Evolutionary conservation across 768 basidiomycete species (phyloP).

Genomic region (Kwoniella europaea): DNA sequence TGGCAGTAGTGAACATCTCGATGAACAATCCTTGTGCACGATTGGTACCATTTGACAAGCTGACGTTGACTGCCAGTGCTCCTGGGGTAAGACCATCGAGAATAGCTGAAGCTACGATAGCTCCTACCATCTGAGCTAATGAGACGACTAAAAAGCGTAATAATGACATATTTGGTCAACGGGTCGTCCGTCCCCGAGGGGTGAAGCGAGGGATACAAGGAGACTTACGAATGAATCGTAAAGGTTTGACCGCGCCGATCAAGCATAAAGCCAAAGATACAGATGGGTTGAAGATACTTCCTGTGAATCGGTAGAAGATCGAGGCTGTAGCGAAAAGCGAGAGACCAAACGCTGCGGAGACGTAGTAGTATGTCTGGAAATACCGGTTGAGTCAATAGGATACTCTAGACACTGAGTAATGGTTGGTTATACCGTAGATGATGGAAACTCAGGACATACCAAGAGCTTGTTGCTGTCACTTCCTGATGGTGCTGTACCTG

Average conservation of each 20-base stretch:
- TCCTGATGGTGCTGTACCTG: conserved; percentile 16
- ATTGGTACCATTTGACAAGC: conserved; percentile 43
- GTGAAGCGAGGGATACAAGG: not conserved
- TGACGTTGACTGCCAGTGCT: conserved; percentile 31
- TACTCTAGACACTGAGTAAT: not conserved
- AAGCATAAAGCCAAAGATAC: conserved; percentile 51
- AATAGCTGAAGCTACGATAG: conserved; percentile 49
- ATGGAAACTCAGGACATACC: not conserved
- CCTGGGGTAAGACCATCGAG: conserved; percentile 54
- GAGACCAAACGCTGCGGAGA: conserved; percentile 48
- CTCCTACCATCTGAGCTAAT: conserved; percentile 45
- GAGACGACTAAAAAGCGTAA: conserved; percentile 34
- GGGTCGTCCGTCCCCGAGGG: not conserved
- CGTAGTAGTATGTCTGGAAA: conserved; percentile 43
- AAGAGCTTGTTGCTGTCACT: conserved; percentile 23
- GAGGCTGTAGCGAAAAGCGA: conserved; percentile 49
- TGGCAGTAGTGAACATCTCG: conserved; percentile 55
- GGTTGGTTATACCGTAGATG: not conserved
- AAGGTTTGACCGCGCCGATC: conserved; percentile 50
- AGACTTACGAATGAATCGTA: conserved; percentile 48
- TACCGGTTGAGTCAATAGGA: no score
- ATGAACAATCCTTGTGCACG: conserved; percentile 53
- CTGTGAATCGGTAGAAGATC: conserved; percentile 56
- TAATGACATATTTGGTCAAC: not conserved
- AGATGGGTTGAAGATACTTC: conserved; percentile 53